phyloP scores from a whole-genome alignment of 2,329 filamentous ascomycete genomes.

The Claviceps cyperi region DNA sequence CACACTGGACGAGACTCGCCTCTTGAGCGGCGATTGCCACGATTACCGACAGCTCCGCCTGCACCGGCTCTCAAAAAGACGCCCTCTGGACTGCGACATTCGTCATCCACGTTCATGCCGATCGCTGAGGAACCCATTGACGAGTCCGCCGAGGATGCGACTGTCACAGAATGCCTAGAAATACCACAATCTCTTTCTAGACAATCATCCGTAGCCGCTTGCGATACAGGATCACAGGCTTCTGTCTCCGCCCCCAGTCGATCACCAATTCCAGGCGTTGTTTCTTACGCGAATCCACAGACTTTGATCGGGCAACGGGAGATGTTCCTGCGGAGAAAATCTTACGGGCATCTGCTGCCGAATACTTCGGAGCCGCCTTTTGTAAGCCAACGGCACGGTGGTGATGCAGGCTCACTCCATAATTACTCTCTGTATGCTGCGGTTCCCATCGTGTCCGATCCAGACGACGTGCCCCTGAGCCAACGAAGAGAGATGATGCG shows the following conservation, averaged over 20 bases:
- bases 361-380: slow-evolving; percentile 14
- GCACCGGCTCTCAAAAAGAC: slow-evolving; percentile 10
- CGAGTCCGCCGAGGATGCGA: slow-evolving; percentile 7
- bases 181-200: slow-evolving; percentile 4
- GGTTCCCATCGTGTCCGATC: slow-evolving; percentile 23
- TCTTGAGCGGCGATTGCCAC: background rate
- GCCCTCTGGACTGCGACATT: slow-evolving; percentile 11
- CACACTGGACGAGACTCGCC: background rate
- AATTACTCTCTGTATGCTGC: slow-evolving; percentile 20
- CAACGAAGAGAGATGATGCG: slow-evolving; percentile 50
- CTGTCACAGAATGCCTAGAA: slow-evolving; percentile 3
- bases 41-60: background rate
- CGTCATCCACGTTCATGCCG: slow-evolving; percentile 18
- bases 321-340: slow-evolving; percentile 37
- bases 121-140: slow-evolving; percentile 28
- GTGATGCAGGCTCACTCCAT: slow-evolving; percentile 28
- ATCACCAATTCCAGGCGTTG: slow-evolving; percentile 27
- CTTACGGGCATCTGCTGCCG: slow-evolving; percentile 25
- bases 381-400: slow-evolving; percentile 15
- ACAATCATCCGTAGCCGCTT: slow-evolving; percentile 10
- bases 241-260: slow-evolving; percentile 4
- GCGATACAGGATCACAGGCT: slow-evolving; percentile 8
- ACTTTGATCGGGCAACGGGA: slow-evolving; percentile 43
- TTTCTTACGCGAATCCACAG: slow-evolving; percentile 37
- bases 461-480: slow-evolving; percentile 58